These are phyloP conservation scores for Allium sativum DNA, from an alignment of 106 monocot genomes.

Conservation along the genomic window DNA sequence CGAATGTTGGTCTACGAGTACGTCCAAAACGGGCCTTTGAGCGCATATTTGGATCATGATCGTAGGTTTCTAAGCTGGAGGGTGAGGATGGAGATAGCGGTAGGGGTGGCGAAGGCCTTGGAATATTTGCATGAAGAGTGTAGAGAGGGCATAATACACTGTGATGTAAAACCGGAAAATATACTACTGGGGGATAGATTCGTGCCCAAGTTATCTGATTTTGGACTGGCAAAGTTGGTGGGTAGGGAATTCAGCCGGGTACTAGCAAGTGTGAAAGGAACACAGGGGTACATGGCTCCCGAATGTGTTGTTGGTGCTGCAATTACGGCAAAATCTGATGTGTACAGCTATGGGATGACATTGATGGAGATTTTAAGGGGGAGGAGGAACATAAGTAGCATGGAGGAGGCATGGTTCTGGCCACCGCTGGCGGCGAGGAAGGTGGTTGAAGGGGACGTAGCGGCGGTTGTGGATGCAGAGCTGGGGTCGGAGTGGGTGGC, in stretches of 20 bases:
- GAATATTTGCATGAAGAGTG: constrained; percentile 63
- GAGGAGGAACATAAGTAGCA: constrained; percentile 30
- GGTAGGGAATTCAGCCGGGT: constrained; percentile 45
- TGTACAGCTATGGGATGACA: constrained; percentile 69
- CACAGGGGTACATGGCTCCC: constrained; percentile 59
- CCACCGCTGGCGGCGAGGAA: constrained; percentile 41
- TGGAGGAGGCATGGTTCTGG: constrained; percentile 21
- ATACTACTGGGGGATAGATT: constrained; percentile 28
- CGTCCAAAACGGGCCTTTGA: constrained; percentile 46
- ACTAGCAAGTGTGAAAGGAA: constrained; percentile 37
- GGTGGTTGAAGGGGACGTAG: constrained; percentile 29
- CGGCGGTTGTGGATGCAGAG: constrained; percentile 24
- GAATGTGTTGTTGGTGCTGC: constrained; percentile 52
- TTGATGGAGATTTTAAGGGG: constrained; percentile 44
- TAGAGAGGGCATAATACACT: constrained; percentile 49
- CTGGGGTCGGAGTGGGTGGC: constrained; percentile 13
- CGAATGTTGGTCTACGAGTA: constrained; percentile 53
- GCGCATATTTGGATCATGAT: constrained; percentile 24
- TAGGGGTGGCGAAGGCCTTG: constrained; percentile 36
- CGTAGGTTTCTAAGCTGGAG: constrained; percentile 21
- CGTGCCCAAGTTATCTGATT: constrained; percentile 40
- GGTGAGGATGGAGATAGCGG: constrained; percentile 21
- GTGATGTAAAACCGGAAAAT: constrained; percentile 70
- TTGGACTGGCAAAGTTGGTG: constrained; percentile 51
- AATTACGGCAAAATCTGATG: constrained; percentile 51